Percentiles rank a stretch among this genome's conserved stretches.
Evolutionary conservation across 2,329 filamentous ascomycete species (phyloP).

Genomic region (Aspergillus sojae): DNA sequence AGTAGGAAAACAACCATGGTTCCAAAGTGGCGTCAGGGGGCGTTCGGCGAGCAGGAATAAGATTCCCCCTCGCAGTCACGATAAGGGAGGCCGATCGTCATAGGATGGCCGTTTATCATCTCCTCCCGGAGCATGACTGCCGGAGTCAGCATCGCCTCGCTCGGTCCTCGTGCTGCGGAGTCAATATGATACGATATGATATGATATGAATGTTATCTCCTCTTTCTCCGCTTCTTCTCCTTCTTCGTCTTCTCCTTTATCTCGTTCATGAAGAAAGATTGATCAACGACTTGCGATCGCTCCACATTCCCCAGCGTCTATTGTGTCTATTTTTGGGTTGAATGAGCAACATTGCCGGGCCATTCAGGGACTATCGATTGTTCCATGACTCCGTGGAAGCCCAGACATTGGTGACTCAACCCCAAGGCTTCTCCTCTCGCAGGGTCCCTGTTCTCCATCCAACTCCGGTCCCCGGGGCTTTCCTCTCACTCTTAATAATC

Average conservation of each 20-base stretch:
- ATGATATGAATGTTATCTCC: slow-evolving; percentile 3
- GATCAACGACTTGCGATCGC: not conserved
- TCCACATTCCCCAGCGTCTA: slow-evolving; percentile 5
- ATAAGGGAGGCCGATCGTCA: not conserved
- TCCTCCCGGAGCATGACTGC: slow-evolving; percentile 10
- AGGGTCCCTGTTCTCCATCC: not conserved
- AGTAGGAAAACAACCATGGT: not conserved
- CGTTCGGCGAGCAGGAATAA: not conserved
- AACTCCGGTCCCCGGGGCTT: slow-evolving; percentile 5
- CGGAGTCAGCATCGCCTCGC: slow-evolving; percentile 20
- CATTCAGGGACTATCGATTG: slow-evolving; percentile 3
- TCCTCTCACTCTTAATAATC: slow-evolving; percentile 10
- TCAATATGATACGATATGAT: slow-evolving; percentile 6
- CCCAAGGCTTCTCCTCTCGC: not conserved
- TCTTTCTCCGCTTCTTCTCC: not conserved
- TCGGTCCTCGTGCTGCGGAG: slow-evolving; percentile 15
- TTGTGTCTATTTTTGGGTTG: slow-evolving; percentile 6
- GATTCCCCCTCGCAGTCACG: slow-evolving; percentile 6
- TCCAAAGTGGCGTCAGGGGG: slow-evolving; percentile 1
- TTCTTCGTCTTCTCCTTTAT: not conserved
- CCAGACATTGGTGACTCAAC: slow-evolving; percentile 3
- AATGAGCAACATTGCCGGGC: not conserved
- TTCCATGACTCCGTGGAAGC: slow-evolving; percentile 3
- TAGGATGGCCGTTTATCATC: not conserved
- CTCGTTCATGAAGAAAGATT: not conserved